Evolutionary conservation across 139 green algal genomes (phyloP).

Genomic region (Microglena sp.): DNA sequence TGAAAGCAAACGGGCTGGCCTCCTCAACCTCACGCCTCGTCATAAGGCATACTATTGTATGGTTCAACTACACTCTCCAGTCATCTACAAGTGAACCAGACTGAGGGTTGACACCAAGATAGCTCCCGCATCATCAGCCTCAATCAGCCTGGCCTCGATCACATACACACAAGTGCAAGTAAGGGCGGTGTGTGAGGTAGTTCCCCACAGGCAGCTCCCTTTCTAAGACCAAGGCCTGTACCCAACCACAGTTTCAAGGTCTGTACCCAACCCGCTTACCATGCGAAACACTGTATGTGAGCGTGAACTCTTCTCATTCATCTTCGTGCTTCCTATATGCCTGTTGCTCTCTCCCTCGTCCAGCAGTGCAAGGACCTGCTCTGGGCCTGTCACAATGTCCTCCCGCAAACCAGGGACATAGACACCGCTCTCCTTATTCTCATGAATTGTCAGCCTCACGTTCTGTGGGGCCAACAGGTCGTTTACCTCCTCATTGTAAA

Average conservation of each 20-base stretch:
- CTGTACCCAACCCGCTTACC: constrained; percentile 42
- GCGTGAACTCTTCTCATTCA: constrained; percentile 80
- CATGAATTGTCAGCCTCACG: constrained; percentile 72
- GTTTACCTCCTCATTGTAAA: constrained; percentile 98
- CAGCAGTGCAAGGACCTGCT: constrained; percentile 72
- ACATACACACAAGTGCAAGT: no score
- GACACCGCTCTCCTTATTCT: constrained; percentile 71
- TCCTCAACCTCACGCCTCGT: no score
- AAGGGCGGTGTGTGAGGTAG: no score
- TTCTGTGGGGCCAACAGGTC: constrained; percentile 80
- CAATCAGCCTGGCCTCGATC: no score
- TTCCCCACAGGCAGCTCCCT: no score
- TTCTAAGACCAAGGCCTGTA: no score
- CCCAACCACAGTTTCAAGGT: no score
- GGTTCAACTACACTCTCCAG: no score
- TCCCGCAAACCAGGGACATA: constrained; percentile 88
- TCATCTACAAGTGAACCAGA: constrained; percentile 88
- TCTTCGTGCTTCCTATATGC: constrained; percentile 89
- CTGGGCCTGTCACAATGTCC: constrained; percentile 77
- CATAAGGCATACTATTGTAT: no score
- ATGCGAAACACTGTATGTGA: constrained; percentile 95
- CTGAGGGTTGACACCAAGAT: constrained; percentile 75
- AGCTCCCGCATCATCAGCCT: constrained; percentile 44
- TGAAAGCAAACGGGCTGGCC: no score
- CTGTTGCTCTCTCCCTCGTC: constrained; percentile 60